These are phyloP conservation scores for Carpinus viminea DNA, from an alignment of 306 rosid species.

Conservation along the genomic window DNA sequence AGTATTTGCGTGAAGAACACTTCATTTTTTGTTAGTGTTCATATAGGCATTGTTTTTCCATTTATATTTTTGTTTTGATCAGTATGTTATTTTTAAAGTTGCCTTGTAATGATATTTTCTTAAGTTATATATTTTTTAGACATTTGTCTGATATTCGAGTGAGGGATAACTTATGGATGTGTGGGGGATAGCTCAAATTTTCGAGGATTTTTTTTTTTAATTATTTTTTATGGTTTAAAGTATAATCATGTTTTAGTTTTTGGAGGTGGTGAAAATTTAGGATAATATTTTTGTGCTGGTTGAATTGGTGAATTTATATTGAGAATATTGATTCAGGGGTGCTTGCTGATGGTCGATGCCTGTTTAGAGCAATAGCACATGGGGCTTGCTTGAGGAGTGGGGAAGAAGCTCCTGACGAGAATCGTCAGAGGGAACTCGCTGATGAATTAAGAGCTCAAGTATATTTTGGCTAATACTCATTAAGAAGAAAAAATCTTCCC, in stretches of 20 bases:
- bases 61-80: too few species aligned
- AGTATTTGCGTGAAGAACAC: too few species aligned
- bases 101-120: too few species aligned
- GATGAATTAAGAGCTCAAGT: conserved; percentile 91
- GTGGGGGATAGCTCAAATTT: too few species aligned
- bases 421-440: conserved; percentile 76
- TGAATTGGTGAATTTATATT: neutral
- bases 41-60: too few species aligned
- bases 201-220: too few species aligned
- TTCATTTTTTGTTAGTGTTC: too few species aligned
- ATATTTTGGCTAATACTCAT: conserved; percentile 16
- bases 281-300: neutral
- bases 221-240: too few species aligned
- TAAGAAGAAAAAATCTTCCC: neutral
- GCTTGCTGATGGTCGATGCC: conserved; percentile 85
- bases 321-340: conserved; percentile 54
- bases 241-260: neutral
- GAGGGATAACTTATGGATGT: too few species aligned
- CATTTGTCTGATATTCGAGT: too few species aligned
- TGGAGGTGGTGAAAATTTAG: neutral
- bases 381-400: conserved; percentile 82
- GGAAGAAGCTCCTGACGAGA: conserved; percentile 86
- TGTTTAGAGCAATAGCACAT: conserved; percentile 89
- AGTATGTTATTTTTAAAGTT: too few species aligned
- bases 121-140: too few species aligned